phyloP scores from a whole-genome alignment of 345 rosid genomes.

The Limnanthes douglasii region DNA sequence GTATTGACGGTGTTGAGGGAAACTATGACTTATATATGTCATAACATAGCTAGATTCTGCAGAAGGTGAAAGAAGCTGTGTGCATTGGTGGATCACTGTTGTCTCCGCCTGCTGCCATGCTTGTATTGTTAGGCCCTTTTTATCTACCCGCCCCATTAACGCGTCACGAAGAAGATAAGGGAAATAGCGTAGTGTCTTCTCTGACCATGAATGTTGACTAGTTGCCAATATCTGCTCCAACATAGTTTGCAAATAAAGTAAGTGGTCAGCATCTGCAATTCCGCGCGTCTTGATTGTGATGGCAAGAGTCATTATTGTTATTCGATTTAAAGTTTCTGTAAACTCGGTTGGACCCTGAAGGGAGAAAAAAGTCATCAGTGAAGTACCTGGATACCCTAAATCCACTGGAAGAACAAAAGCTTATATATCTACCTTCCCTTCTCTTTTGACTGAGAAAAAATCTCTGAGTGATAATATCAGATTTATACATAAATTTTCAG shows the following conservation, averaged over 20 bases:
- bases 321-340: conserved; percentile 90
- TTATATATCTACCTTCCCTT: conserved; percentile 56
- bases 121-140: conserved; percentile 56
- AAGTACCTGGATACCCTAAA: conserved; percentile 6
- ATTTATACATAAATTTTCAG: conserved; percentile 92
- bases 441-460: conserved; percentile 79
- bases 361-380: conserved; percentile 7
- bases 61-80: conserved; percentile 76
- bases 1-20: conserved; percentile 69
- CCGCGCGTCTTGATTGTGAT: conserved; percentile 94
- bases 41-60: conserved; percentile 64
- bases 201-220: conserved; percentile 94
- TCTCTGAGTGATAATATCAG: conserved; percentile 85
- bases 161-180: conserved; percentile 72
- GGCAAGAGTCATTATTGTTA: conserved; percentile 80
- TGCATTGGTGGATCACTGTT: conserved; percentile 87
- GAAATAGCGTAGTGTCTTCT: conserved; percentile 70
- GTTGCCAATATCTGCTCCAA: conserved; percentile 80
- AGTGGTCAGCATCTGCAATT: conserved; percentile 92
- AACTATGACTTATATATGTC: conserved; percentile 74
- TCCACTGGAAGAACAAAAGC: conserved; percentile 5
- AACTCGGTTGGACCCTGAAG: conserved; percentile 94
- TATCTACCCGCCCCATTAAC: conserved; percentile 49
- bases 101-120: conserved; percentile 88
- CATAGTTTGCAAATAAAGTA: conserved; percentile 79